A percentile compares a stretch with the other conserved stretches of the same genome.
Conservation (phyloP, 768 basidiomycete genomes). For the Phaffia tasmanica region DNA sequence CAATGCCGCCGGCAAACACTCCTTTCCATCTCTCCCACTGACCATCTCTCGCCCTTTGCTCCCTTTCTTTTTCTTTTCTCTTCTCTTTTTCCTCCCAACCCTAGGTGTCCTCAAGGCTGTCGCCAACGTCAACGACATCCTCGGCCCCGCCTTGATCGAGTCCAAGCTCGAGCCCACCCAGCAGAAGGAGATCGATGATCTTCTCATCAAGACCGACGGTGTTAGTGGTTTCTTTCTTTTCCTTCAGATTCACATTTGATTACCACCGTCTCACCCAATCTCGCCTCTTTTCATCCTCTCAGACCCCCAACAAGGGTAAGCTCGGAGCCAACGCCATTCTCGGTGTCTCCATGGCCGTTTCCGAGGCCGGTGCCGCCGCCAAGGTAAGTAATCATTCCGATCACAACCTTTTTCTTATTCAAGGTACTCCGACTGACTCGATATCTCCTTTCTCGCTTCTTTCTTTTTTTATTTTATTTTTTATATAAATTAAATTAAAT, state of each 20-base stretch:
- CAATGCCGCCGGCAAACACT: neutral
- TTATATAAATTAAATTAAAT: conserved; percentile 1
- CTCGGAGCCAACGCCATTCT: conserved; percentile 99
- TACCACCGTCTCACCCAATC: neutral
- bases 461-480: neutral
- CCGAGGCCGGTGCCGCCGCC: conserved; percentile 85
- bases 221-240: conserved; percentile 6
- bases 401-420: too few relatives aligned
- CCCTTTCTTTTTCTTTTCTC: conserved; percentile 16
- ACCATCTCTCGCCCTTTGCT: conserved; percentile 10
- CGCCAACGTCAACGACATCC: conserved; percentile 78
- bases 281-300: neutral
- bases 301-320: conserved; percentile 93
- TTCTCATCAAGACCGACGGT: conserved; percentile 95
- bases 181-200: conserved; percentile 93
- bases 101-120: conserved; percentile 89
- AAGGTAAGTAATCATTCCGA: conserved; percentile 48
- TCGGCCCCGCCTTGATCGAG: conserved; percentile 79
- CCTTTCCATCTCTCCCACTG: neutral
- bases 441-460: neutral
- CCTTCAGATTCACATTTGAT: neutral
- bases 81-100: neutral
- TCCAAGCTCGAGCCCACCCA: conserved; percentile 69
- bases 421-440: too few relatives aligned
- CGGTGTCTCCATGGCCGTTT: conserved; percentile 90